Percentiles rank a stretch among this genome's conserved stretches.
Conservation (phyloP, 2,329 filamentous ascomycete genomes). For the Daldinia sp. region DNA sequence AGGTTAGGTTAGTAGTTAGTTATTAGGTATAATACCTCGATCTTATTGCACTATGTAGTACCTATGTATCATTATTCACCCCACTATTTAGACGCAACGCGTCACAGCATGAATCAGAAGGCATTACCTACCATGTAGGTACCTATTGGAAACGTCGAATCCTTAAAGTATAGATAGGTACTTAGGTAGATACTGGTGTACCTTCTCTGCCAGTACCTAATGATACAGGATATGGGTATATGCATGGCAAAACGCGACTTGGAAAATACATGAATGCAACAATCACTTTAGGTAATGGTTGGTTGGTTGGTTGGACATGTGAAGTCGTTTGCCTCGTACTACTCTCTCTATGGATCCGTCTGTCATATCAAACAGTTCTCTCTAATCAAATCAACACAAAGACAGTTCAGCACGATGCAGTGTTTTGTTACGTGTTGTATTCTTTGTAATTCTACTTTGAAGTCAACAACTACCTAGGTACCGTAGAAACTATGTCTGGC, state of each 20-base stretch:
- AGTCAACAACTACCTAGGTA: slow-evolving; percentile 5
- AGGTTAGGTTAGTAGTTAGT: too few species aligned
- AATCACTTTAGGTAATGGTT: too few species aligned
- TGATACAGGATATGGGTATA: too few species aligned
- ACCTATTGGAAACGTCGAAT: background rate
- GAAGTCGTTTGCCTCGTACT: background rate
- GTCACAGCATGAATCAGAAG: slow-evolving; percentile 2
- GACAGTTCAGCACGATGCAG: background rate
- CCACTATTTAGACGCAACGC: slow-evolving; percentile 14
- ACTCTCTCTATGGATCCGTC: slow-evolving; percentile 5
- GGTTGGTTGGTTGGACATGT: background rate
- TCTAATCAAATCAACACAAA: background rate
- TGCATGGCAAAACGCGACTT: background rate
- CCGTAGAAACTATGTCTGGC: slow-evolving; percentile 8
- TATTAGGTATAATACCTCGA: background rate
- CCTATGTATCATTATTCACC: slow-evolving; percentile 4
- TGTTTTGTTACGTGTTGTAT: slow-evolving; percentile 3
- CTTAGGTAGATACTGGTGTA: background rate
- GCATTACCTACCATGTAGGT: background rate
- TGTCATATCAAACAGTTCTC: background rate
- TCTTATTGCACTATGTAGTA: background rate
- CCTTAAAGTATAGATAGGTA: background rate
- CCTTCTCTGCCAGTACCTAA: too few species aligned
- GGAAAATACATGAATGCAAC: background rate
- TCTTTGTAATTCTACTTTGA: slow-evolving; percentile 9